These are phyloP conservation scores for Saturnispora galanensis DNA, from an alignment of 805 yeast genomes.

Conservation along the genomic window DNA sequence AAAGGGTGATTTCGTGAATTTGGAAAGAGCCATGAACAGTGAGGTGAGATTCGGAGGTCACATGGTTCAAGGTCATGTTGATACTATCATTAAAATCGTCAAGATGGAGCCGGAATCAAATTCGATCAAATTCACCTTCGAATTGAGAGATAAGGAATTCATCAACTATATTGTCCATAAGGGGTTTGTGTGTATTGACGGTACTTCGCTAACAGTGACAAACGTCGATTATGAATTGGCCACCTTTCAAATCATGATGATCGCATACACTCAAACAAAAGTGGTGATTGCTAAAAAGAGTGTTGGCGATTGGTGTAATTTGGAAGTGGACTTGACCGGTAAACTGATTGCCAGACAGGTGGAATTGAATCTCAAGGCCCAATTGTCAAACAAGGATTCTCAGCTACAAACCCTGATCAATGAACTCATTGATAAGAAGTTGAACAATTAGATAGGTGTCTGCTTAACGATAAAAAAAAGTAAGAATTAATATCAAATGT, in stretches of 20 bases:
- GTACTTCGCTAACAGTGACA: constrained; percentile 85
- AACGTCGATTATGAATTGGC: constrained; percentile 50
- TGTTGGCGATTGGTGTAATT: constrained; percentile 61
- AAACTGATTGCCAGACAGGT: constrained; percentile 87
- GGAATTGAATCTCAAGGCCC: constrained; percentile 42
- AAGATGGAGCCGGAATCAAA: constrained; percentile 53
- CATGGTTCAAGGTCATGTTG: constrained; percentile 96
- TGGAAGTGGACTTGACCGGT: constrained; percentile 93
- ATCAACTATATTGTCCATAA: constrained; percentile 81
- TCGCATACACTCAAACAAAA: constrained; percentile 77
- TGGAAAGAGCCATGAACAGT: constrained; percentile 80
- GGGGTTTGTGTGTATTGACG: constrained; percentile 90
- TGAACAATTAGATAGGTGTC: constrained; percentile 13
- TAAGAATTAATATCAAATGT: too few relatives aligned
- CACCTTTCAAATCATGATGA: constrained; percentile 79
- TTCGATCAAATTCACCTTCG: constrained; percentile 66
- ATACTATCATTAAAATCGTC: constrained; percentile 67
- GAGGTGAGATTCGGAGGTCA: constrained; percentile 93
- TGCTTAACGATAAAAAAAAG: not conserved
- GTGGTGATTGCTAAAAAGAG: constrained; percentile 63
- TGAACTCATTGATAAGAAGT: constrained; percentile 36
- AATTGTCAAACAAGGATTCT: constrained; percentile 39
- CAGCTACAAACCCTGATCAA: constrained; percentile 41
- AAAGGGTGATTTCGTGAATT: constrained; percentile 57
- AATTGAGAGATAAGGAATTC: constrained; percentile 51